phyloP scores from a whole-genome alignment of 1,139 yeast genomes.

The Meyerozyma guilliermondii region DNA sequence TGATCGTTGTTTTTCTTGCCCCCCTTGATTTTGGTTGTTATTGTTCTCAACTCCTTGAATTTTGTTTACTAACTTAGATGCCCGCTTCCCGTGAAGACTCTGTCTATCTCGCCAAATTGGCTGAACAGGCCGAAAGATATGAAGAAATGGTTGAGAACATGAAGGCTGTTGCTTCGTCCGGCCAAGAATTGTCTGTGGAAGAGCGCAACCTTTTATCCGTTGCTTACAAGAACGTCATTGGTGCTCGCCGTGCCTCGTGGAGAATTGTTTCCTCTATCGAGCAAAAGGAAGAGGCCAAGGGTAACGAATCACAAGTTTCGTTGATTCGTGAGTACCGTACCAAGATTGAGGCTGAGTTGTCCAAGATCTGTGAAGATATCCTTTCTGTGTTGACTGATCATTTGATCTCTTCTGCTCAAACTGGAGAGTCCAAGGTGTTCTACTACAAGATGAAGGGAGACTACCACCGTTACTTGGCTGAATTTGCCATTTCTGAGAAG shows the following conservation, averaged over 20 bases:
- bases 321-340: conserved; percentile 93
- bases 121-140: conserved; percentile 99
- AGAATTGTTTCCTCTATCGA: conserved; percentile 96
- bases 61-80: conserved; percentile 40
- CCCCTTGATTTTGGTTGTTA: not conserved
- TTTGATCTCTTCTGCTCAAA: conserved; percentile 88
- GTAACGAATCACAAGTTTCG: conserved; percentile 80
- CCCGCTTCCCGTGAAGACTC: conserved; percentile 95
- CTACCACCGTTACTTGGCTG: conserved; percentile 98
- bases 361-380: conserved; percentile 92
- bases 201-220: conserved; percentile 96
- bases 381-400: conserved; percentile 81
- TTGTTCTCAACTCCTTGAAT: not conserved
- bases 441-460: conserved; percentile 99
- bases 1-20: not conserved
- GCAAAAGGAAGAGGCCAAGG: conserved; percentile 97
- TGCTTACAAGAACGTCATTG: conserved; percentile 97
- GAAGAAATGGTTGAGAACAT: conserved; percentile 99
- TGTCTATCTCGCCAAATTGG: conserved; percentile 96
- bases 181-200: conserved; percentile 93
- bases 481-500: conserved; percentile 86
- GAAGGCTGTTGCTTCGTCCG: conserved; percentile 96
- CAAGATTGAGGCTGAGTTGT: conserved; percentile 89
- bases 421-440: conserved; percentile 97
- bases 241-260: conserved; percentile 99